Conservation (phyloP, 2,329 filamentous ascomycete genomes). For the Nemania sp. region DNA sequence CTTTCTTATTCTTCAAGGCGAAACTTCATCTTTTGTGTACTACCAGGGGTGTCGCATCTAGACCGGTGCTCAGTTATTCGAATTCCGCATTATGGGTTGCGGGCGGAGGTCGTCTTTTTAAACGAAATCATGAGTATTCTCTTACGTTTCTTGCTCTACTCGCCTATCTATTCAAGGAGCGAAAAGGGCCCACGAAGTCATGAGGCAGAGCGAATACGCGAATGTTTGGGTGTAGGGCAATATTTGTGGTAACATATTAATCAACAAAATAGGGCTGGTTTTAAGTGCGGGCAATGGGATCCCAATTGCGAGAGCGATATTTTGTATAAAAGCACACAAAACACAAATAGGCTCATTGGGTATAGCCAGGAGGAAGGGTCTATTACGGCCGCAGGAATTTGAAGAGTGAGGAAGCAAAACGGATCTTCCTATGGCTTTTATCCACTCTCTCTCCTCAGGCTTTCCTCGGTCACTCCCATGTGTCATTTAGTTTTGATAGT, state of each 20-base stretch:
- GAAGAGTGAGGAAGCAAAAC: no score
- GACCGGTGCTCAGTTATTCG: slow-evolving; percentile 4
- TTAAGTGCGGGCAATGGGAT: no score
- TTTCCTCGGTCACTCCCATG: no score
- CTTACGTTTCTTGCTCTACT: not conserved
- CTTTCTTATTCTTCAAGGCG: slow-evolving; percentile 4
- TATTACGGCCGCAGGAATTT: no score
- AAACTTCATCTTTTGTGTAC: slow-evolving; percentile 7
- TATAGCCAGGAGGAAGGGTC: not conserved
- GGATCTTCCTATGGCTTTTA: no score
- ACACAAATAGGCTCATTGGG: not conserved
- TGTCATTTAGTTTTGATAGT: no score
- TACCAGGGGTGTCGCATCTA: slow-evolving; percentile 17
- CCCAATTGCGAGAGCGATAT: no score
- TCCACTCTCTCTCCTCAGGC: no score
- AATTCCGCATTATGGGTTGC: not conserved
- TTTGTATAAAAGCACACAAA: not conserved
- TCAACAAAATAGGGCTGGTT: no score
- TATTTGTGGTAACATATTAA: no score
- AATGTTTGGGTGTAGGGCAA: not conserved
- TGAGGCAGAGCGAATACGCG: not conserved
- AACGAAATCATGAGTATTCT: slow-evolving; percentile 1
- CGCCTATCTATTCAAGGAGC: not conserved
- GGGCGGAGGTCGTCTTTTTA: not conserved
- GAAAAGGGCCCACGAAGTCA: slow-evolving; percentile 3